phyloP scores from a whole-genome alignment of 352 stramenopile species.

The Elongisporangium prolatum region DNA sequence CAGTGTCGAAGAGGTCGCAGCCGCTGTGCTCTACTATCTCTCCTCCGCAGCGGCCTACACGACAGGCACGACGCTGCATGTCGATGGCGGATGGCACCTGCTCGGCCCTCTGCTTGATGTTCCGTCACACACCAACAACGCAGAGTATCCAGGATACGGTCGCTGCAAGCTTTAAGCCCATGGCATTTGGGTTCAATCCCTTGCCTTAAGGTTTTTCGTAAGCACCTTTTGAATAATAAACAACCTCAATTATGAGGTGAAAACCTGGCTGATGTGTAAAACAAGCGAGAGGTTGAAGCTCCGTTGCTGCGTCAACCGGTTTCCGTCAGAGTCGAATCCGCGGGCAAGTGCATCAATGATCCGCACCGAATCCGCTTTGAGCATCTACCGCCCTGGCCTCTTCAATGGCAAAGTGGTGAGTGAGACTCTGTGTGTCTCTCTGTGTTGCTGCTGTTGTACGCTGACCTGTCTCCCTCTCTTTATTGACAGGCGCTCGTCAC shows the following conservation, averaged over 20 bases:
- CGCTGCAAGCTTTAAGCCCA: constrained; percentile 47
- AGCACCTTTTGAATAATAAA: no score
- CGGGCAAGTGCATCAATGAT: constrained; percentile 28
- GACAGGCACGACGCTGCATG: constrained; percentile 83
- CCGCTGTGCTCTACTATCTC: constrained; percentile 87
- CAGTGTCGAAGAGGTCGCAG: constrained; percentile 89
- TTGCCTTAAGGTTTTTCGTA: not conserved
- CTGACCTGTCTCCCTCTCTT: constrained; percentile 6
- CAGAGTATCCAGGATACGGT: constrained; percentile 85
- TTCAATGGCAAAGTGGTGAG: constrained; percentile 79
- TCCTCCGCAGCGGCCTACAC: constrained; percentile 87
- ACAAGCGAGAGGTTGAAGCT: not conserved
- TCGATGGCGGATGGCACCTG: constrained; percentile 85
- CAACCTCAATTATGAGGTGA: not conserved
- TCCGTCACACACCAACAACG: constrained; percentile 70
- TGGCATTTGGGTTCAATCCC: not conserved
- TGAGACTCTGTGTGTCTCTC: constrained; percentile 3
- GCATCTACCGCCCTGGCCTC: constrained; percentile 57
- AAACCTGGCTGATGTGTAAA: not conserved
- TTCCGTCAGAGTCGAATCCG: not conserved
- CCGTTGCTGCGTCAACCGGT: constrained; percentile 4
- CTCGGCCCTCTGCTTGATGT: constrained; percentile 70
- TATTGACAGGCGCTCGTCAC: constrained; percentile 68
- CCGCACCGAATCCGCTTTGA: constrained; percentile 39
- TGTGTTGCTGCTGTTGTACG: not conserved